Conservation (phyloP, 2,329 filamentous ascomycete genomes). For the Colletotrichum musae region DNA sequence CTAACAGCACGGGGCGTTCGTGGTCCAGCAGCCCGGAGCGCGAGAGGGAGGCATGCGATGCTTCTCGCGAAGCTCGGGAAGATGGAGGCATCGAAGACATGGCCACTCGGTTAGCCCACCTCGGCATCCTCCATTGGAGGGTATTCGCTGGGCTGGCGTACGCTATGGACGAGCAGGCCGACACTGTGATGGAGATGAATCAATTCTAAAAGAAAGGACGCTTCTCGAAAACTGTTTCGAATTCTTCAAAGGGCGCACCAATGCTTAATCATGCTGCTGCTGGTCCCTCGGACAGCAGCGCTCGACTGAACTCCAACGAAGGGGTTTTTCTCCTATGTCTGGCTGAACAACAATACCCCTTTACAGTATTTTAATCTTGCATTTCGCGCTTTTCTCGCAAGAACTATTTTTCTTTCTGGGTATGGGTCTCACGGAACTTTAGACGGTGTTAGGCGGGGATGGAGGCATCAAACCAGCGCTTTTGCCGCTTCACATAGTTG, state of each 20-base stretch:
- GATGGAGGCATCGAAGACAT: conserved; percentile 75
- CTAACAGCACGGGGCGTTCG: conserved; percentile 54
- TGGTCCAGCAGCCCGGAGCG: conserved; percentile 50
- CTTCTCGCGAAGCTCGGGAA: conserved; percentile 61
- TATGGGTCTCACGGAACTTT: conserved; percentile 31
- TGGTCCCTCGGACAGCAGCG: conserved; percentile 13
- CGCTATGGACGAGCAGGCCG: conserved; percentile 55
- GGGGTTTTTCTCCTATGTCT: conserved; percentile 38
- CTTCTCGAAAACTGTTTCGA: neutral
- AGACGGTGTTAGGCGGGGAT: conserved; percentile 37
- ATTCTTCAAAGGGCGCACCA: neutral
- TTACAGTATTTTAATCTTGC: conserved; percentile 42
- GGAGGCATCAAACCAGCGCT: conserved; percentile 34
- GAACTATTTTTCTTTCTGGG: conserved; percentile 19
- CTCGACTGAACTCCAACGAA: conserved; percentile 12
- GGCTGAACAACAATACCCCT: conserved; percentile 41
- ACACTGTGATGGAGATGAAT: conserved; percentile 50
- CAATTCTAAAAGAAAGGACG: conserved; percentile 42
- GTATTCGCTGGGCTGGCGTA: conserved; percentile 88
- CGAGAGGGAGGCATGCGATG: conserved; percentile 49
- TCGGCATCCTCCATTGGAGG: conserved; percentile 89
- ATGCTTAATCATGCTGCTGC: conserved; percentile 21
- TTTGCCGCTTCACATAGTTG: conserved; percentile 24
- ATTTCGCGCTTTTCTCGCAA: conserved; percentile 36
- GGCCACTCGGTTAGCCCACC: conserved; percentile 83